phyloP scores from a whole-genome alignment of 2,329 filamentous ascomycete species.

The Didymella keratinophila region DNA sequence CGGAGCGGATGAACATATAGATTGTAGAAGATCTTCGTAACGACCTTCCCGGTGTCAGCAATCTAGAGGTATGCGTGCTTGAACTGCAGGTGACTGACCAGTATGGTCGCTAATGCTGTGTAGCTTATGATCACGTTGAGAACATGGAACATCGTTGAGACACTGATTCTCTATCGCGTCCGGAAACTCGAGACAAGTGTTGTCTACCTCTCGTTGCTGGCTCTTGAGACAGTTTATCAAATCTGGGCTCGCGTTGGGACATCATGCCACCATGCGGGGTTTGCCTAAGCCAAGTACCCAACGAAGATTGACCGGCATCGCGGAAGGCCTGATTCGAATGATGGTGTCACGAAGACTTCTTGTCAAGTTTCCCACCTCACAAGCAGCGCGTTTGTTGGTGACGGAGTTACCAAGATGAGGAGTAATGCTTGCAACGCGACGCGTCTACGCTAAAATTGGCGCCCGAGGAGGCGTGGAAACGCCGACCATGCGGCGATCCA shows the following conservation, averaged over 20 bases:
- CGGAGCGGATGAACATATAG: neutral
- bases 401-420: neutral
- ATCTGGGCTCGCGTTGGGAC: neutral
- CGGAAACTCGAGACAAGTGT: too few relatives aligned
- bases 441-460: neutral
- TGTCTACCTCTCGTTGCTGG: neutral
- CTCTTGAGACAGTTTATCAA: neutral
- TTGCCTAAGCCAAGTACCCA: slow-evolving; percentile 5
- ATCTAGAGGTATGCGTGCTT: neutral
- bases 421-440: neutral
- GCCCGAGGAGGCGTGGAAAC: neutral
- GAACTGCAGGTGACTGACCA: neutral
- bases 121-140: neutral
- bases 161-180: too few relatives aligned
- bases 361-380: neutral
- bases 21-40: neutral
- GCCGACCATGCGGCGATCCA: neutral
- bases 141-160: neutral
- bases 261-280: neutral
- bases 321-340: neutral
- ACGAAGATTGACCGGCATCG: neutral
- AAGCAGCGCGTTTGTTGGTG: neutral
- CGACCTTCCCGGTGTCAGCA: neutral
- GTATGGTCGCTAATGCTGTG: neutral
- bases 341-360: neutral